Percentiles rank a stretch among this genome's conserved stretches.
phyloP scores from a whole-genome alignment of 352 stramenopile genomes.

The Globisporangium polare region DNA sequence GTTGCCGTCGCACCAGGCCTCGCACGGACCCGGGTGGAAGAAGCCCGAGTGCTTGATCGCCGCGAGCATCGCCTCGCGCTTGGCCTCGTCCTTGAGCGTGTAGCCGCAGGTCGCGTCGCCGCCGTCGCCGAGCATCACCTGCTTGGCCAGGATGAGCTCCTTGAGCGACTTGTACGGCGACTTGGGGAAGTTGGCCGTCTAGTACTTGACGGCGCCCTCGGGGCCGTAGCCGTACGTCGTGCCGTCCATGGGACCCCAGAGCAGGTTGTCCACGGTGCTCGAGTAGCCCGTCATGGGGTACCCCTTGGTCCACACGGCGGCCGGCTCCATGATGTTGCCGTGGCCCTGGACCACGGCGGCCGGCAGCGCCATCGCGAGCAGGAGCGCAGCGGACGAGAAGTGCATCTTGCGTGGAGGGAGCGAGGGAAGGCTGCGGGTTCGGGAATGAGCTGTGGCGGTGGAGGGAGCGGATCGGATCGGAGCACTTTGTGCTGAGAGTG shows the following conservation, averaged over 20 bases:
- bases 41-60: slow-evolving; percentile 48
- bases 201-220: slow-evolving; percentile 24
- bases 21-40: slow-evolving; percentile 51
- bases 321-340: slow-evolving; percentile 44
- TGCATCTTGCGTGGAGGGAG: background rate
- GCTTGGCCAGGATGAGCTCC: slow-evolving; percentile 28
- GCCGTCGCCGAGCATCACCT: slow-evolving; percentile 18
- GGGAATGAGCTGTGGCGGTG: background rate
- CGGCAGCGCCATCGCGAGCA: slow-evolving; percentile 8
- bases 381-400: slow-evolving; percentile 4
- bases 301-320: slow-evolving; percentile 22
- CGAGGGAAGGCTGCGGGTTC: background rate
- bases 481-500: background rate
- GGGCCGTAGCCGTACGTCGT: slow-evolving; percentile 27
- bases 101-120: slow-evolving; percentile 19
- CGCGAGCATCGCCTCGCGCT: slow-evolving; percentile 26
- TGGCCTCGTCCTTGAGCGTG: slow-evolving; percentile 29
- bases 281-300: slow-evolving; percentile 28
- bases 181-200: slow-evolving; percentile 24
- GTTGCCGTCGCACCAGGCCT: slow-evolving; percentile 56
- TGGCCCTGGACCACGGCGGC: slow-evolving; percentile 13
- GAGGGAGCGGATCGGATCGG: background rate
- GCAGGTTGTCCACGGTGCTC: slow-evolving; percentile 17
- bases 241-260: slow-evolving; percentile 22
- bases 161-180: slow-evolving; percentile 25